Evolutionary conservation across 306 rosid genomes (phyloP).

Genomic region (Gastrolobium bilobum): DNA sequence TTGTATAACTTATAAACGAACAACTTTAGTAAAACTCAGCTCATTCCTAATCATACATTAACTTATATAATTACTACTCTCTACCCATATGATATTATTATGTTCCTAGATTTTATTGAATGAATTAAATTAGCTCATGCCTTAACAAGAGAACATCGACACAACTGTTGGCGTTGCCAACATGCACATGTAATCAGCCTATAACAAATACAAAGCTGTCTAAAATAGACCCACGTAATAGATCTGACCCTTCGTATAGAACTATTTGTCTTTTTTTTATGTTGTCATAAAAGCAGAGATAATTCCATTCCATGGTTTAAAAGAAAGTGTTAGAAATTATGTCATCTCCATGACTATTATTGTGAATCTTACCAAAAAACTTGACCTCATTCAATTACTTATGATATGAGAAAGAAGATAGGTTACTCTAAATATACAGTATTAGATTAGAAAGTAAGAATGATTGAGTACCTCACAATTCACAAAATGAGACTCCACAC

Average conservation of each 20-base stretch:
- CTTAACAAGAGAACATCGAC: background rate
- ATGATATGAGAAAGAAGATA: background rate
- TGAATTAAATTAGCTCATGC: conserved; percentile 6
- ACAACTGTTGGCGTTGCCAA: no score
- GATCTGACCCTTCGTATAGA: no score
- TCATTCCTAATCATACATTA: background rate
- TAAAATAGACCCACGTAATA: no score
- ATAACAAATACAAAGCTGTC: no score
- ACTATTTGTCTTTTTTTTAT: background rate
- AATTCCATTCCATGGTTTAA: background rate
- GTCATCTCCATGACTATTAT: background rate
- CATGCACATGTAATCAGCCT: no score
- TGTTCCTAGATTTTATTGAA: background rate
- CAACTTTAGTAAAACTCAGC: background rate
- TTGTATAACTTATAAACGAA: background rate
- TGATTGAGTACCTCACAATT: background rate
- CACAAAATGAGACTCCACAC: background rate
- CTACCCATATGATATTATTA: background rate
- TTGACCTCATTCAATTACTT: conserved; percentile 8
- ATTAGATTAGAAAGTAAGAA: background rate
- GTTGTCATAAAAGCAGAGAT: background rate
- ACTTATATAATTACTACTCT: background rate
- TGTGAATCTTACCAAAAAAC: background rate
- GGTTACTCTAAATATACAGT: background rate
- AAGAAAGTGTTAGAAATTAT: background rate